A percentile compares a stretch with the other conserved stretches of the same genome.
phyloP scores from a whole-genome alignment of 2,329 filamentous ascomycete species.

The Trichoderma atroviride region DNA sequence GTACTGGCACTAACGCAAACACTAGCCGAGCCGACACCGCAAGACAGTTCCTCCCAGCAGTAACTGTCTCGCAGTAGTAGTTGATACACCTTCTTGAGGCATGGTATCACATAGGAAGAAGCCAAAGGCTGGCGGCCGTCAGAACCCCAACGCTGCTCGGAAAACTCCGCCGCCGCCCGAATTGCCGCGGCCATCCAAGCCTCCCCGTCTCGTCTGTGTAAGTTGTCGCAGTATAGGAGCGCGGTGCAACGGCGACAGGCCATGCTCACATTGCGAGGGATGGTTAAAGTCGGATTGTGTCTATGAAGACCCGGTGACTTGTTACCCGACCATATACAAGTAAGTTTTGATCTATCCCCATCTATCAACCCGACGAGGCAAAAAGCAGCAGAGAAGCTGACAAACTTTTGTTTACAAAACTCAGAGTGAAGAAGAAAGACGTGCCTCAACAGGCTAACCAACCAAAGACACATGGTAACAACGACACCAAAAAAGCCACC shows the following conservation, averaged over 20 bases:
- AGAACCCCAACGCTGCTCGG: neutral
- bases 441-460: neutral
- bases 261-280: neutral
- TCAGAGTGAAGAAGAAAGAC: neutral
- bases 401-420: neutral
- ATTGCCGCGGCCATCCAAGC: neutral
- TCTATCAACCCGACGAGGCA: neutral
- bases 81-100: neutral
- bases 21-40: neutral
- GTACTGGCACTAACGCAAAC: neutral
- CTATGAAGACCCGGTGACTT: neutral
- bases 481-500: neutral
- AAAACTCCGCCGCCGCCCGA: neutral
- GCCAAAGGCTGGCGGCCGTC: neutral
- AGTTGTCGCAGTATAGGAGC: neutral
- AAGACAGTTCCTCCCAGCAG: neutral
- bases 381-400: neutral
- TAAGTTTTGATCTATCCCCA: neutral
- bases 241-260: neutral
- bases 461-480: neutral
- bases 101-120: neutral
- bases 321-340: neutral
- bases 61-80: neutral
- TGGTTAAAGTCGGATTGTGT: slow-evolving; percentile 34
- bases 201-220: neutral